phyloP scores from a whole-genome alignment of 1,139 yeast species.

The Hyphopichia fennica region DNA sequence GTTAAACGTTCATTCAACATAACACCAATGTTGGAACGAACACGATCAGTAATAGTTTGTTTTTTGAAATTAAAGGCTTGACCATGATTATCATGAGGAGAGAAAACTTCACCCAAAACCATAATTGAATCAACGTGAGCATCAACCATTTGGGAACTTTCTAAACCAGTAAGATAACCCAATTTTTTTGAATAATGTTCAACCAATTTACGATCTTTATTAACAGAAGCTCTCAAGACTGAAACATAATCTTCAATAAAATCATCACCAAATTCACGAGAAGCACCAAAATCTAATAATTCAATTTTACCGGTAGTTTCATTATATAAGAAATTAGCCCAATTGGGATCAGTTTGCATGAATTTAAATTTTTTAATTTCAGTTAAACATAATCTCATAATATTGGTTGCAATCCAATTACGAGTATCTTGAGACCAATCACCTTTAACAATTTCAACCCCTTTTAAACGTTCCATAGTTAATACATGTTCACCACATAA shows the following conservation, averaged over 20 bases:
- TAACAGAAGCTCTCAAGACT: conserved; percentile 75
- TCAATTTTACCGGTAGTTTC: conserved; percentile 66
- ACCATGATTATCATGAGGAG: conserved; percentile 50
- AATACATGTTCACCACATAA: conserved; percentile 80
- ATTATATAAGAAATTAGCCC: conserved; percentile 96
- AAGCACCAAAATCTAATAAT: conserved; percentile 92
- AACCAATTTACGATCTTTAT: conserved; percentile 64
- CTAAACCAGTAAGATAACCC: conserved; percentile 91
- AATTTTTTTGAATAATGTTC: conserved; percentile 66
- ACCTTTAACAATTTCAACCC: conserved; percentile 79
- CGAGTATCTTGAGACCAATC: conserved; percentile 71
- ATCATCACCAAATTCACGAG: conserved; percentile 67
- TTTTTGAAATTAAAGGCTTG: conserved; percentile 65
- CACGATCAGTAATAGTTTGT: conserved; percentile 93
- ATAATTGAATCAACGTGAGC: conserved; percentile 92
- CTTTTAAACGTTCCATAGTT: conserved; percentile 88
- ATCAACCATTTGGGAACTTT: conserved; percentile 79
- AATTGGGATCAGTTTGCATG: conserved; percentile 99
- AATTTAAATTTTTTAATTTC: conserved; percentile 84
- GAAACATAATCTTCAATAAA: conserved; percentile 71
- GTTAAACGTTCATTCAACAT: conserved; percentile 91
- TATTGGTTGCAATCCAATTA: conserved; percentile 79
- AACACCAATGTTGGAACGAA: conserved; percentile 76
- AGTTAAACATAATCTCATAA: conserved; percentile 81
- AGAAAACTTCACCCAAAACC: conserved; percentile 91